Percentiles rank a stretch among this genome's conserved stretches.
Evolutionary conservation across 345 rosid species (phyloP).

Genomic region (Brassica napus): DNA sequence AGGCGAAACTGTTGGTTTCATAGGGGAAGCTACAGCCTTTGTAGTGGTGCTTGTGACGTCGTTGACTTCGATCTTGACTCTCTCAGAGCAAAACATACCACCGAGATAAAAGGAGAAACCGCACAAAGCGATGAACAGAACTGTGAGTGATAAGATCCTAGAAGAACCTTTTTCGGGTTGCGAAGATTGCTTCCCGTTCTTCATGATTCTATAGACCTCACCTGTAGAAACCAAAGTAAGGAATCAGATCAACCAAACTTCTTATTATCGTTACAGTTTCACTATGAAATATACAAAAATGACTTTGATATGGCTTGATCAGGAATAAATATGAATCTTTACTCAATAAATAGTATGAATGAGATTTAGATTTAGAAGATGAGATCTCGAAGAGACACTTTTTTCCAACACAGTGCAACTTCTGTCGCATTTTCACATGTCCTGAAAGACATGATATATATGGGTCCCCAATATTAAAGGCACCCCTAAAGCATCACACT

Average conservation of each 20-base stretch:
- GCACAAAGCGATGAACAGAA: conserved; percentile 57
- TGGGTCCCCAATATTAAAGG: conserved; percentile 38
- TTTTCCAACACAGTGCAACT: conserved; percentile 28
- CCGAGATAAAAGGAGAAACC: conserved; percentile 95
- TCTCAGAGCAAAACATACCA: conserved; percentile 75
- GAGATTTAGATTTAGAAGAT: background rate
- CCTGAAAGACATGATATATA: background rate
- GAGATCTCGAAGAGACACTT: conserved; percentile 31
- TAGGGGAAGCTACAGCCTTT: conserved; percentile 49
- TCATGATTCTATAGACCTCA: conserved; percentile 49
- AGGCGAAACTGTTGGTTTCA: conserved; percentile 48
- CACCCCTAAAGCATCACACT: conserved; percentile 34
- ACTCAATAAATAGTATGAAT: background rate
- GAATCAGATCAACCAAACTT: conserved; percentile 1
- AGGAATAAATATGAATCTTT: conserved; percentile 17
- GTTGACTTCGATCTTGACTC: conserved; percentile 42
- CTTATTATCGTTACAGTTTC: background rate
- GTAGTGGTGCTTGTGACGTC: conserved; percentile 41
- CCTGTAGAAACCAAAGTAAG: background rate
- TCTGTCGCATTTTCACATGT: conserved; percentile 15
- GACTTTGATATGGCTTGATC: background rate
- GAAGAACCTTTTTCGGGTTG: conserved; percentile 56
- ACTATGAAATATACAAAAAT: background rate
- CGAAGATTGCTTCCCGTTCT: conserved; percentile 58
- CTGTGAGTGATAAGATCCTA: conserved; percentile 48